Base-by-base conservation (phyloP, 164 flowering plant species). In the Platanus orientalis region DNA sequence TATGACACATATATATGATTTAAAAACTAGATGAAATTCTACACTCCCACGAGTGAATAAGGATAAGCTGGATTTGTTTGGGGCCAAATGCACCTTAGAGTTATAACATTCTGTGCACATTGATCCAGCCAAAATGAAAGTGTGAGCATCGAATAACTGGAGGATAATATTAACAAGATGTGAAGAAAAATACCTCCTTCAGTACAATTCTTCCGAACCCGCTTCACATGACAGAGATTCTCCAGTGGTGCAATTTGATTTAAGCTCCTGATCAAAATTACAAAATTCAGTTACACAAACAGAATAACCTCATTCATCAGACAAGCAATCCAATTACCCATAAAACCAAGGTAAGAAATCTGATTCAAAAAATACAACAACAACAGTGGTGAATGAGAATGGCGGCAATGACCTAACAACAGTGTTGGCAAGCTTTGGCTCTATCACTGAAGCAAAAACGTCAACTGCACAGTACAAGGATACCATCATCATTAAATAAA, bases 221-320 rank as follows among this genome's bases (percentile, higher is more conserved):
- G 87, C 76, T 88, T 93, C 59, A 90, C 84, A 68, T 93, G 98
- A 60, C 86, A 85, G 45, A 85, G 81, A 76, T 81, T 72, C 75
- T 90, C 94, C 51, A 90, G 56, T 2, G 94, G 94, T 0, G 83
- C 83, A 23, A 82, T 73, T 65, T 83, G 83, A 78, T 83, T 87
- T 56, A 90, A 72, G 54, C 75, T 78, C 84, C 98, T 90, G 57
- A 47, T 9, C 34, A 16, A 58, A 28, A 62, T 36, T 42, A 36
- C 64, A 56, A 24, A 63, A 54, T 32, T 1, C 23, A 51, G n/a
- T 53, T 29, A 32, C 7, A 36, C 69, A 21, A 61, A 29, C 17
- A 32, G 56, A 3, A 20, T 12, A 20, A 36, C 27, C 10, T 40
- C 20, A 32, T 25, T 28, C 2, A 6, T 17, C 14, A 39, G 24